These are phyloP conservation scores for Globisporangium lucens DNA, from an alignment of 352 stramenopile genomes.

Conservation along the genomic window DNA sequence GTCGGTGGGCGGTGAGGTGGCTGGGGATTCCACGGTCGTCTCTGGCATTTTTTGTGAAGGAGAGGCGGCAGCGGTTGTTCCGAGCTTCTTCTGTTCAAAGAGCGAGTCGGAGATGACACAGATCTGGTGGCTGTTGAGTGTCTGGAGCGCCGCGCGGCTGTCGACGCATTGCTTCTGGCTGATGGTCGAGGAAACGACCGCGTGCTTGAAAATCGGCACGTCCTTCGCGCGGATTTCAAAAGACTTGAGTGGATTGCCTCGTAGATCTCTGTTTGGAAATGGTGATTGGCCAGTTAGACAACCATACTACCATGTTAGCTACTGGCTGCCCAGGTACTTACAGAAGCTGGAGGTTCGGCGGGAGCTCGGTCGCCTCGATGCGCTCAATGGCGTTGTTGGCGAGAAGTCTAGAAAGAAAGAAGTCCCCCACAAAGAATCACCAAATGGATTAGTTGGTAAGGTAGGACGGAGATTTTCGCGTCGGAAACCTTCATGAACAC, in stretches of 20 bases:
- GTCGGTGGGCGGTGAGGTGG: background rate
- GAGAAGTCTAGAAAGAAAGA: background rate
- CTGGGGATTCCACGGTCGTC: background rate
- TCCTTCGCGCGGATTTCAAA: slow-evolving; percentile 19
- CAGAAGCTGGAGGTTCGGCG: slow-evolving; percentile 5
- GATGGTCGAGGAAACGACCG: background rate
- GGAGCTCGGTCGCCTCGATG: slow-evolving; percentile 11
- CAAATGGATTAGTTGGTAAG: background rate
- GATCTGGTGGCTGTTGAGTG: slow-evolving; percentile 9
- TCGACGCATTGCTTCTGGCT: slow-evolving; percentile 2
- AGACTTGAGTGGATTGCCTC: slow-evolving; percentile 11
- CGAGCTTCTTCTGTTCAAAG: slow-evolving; percentile 15
- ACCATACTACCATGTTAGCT: background rate
- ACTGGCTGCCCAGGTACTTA: background rate
- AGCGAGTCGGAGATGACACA: slow-evolving; percentile 18
- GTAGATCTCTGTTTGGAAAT: slow-evolving; percentile 8
- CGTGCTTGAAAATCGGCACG: background rate
- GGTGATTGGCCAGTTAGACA: background rate
- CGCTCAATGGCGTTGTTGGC: slow-evolving; percentile 14
- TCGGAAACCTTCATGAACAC: background rate
- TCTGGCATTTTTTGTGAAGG: background rate
- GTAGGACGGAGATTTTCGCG: background rate
- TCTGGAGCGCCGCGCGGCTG: slow-evolving; percentile 1
- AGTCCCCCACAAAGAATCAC: background rate
- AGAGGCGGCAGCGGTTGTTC: too few species aligned